A percentile compares a stretch with the other conserved stretches of the same genome.
phyloP scores from a whole-genome alignment of 2,329 filamentous ascomycete genomes.

The Hypoxylon sp. region DNA sequence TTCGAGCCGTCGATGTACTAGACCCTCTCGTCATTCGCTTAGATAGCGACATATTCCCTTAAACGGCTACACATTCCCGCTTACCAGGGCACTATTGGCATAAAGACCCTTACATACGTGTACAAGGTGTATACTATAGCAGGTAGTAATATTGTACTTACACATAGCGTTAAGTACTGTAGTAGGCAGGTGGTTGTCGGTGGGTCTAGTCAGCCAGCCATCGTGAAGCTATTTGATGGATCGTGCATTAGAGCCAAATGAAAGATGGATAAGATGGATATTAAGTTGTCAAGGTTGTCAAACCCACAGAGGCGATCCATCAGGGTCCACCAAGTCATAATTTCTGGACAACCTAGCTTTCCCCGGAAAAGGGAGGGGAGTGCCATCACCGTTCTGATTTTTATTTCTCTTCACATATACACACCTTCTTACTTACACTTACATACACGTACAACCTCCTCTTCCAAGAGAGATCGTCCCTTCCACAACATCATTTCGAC shows the following conservation, averaged over 20 bases:
- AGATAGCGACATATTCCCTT: slow-evolving; percentile 32
- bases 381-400: slow-evolving; percentile 17
- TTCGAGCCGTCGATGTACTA: slow-evolving; percentile 22
- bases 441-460: slow-evolving; percentile 18
- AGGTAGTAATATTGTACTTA: not conserved
- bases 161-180: slow-evolving; percentile 12
- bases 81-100: slow-evolving; percentile 39
- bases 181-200: slow-evolving; percentile 43
- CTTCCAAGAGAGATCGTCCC: slow-evolving; percentile 8
- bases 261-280: slow-evolving; percentile 41
- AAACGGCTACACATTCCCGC: slow-evolving; percentile 32
- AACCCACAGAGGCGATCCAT: slow-evolving; percentile 38
- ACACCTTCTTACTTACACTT: not conserved
- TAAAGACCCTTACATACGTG: slow-evolving; percentile 40
- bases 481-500: slow-evolving; percentile 27
- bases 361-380: slow-evolving; percentile 29
- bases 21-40: slow-evolving; percentile 34
- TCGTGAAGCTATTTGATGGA: slow-evolving; percentile 44
- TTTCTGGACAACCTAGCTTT: slow-evolving; percentile 35
- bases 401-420: slow-evolving; percentile 20
- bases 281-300: slow-evolving; percentile 27
- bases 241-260: slow-evolving; percentile 43
- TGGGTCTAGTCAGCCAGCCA: slow-evolving; percentile 41
- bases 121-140: slow-evolving; percentile 7
- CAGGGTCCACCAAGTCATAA: slow-evolving; percentile 31